Evolutionary conservation across 805 yeast species (phyloP).

Genomic region (Wickerhamiella musiphila): DNA sequence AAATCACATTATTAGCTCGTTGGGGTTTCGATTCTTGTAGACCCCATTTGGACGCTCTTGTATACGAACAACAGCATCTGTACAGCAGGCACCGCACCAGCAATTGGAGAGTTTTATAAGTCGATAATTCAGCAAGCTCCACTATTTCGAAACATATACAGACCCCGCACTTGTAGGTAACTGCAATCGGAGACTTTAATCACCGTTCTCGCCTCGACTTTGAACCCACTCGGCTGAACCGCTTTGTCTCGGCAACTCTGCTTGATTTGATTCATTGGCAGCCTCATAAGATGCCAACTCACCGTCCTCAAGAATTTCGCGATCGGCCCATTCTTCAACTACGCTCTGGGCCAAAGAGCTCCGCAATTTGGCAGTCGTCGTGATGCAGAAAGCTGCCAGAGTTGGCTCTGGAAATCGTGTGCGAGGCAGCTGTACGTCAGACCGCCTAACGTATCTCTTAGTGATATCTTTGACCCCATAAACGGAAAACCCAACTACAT

Average conservation of each 20-base stretch:
- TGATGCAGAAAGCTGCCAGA: constrained; percentile 19
- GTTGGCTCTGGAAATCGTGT: constrained; percentile 26
- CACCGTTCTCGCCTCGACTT: constrained; percentile 65
- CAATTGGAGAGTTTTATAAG: too few species aligned
- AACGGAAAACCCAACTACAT: constrained; percentile 48
- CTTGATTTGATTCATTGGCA: constrained; percentile 1
- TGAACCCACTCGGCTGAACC: constrained; percentile 64
- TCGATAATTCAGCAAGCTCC: too few species aligned
- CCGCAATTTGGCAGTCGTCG: constrained; percentile 10
- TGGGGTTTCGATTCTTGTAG: too few species aligned
- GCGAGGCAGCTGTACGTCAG: constrained; percentile 31
- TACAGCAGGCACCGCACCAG: too few species aligned
- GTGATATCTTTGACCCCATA: constrained; percentile 56
- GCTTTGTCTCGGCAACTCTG: constrained; percentile 43
- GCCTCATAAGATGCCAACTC: constrained; percentile 15
- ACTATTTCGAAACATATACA: too few species aligned
- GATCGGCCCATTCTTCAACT: constrained; percentile 11
- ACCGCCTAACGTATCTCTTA: constrained; percentile 37
- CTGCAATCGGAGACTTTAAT: background rate
- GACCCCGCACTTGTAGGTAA: too few species aligned
- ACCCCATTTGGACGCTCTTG: too few species aligned
- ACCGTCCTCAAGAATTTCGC: constrained; percentile 6
- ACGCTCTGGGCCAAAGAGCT: constrained; percentile 6
- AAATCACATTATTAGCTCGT: too few species aligned
- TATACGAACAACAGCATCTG: too few species aligned